These are phyloP conservation scores for Solanum gandarillasii DNA, from an alignment of 257 asterid species.

Conservation along the genomic window DNA sequence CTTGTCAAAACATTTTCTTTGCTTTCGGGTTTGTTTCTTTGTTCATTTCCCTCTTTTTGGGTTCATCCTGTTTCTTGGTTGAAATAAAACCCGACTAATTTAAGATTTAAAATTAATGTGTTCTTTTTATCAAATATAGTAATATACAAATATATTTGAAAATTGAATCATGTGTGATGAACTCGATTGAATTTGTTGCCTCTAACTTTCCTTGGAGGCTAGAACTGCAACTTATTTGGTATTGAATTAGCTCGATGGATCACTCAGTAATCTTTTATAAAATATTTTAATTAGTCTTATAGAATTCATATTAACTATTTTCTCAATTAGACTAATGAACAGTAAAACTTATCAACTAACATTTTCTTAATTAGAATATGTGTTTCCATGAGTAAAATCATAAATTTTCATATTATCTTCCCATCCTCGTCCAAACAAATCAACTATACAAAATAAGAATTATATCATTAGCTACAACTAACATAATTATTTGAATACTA, in stretches of 20 bases:
- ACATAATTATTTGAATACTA: background rate
- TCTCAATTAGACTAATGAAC: too few species aligned
- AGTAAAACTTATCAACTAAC: background rate
- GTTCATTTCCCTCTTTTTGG: background rate
- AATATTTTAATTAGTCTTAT: background rate
- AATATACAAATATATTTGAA: too few species aligned
- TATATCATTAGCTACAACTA: background rate
- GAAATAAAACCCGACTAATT: accelerated
- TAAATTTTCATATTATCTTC: background rate
- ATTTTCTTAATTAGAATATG: background rate
- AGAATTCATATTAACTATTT: too few species aligned
- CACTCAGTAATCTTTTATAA: background rate
- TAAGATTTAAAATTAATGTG: background rate
- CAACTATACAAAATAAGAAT: background rate
- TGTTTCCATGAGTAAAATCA: background rate
- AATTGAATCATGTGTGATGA: background rate
- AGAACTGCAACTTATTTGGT: background rate
- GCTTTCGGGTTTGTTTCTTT: background rate
- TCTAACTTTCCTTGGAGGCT: background rate
- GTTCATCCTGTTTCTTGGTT: background rate
- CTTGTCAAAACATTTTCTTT: background rate
- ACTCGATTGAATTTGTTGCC: background rate
- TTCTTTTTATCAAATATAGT: too few species aligned
- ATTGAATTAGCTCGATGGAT: background rate
- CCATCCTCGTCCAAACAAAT: background rate